phyloP scores from a whole-genome alignment of 805 yeast genomes.

The Wickerhamomyces hampshirensis region DNA sequence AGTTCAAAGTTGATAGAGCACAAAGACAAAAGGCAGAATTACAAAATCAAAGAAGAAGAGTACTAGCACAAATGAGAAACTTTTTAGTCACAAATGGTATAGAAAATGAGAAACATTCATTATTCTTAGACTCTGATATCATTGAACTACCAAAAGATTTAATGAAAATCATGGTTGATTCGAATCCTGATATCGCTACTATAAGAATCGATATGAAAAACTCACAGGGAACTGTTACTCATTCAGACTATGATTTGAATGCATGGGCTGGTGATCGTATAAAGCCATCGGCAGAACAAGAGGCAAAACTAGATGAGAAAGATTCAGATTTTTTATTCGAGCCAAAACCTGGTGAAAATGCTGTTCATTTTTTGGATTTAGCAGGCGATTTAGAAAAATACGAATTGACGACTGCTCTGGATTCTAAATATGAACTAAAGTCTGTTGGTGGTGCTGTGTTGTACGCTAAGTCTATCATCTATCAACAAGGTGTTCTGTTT shows the following conservation, averaged over 20 bases:
- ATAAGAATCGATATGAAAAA: conserved; percentile 24
- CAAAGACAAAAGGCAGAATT: conserved; percentile 17
- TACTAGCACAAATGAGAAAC: conserved; percentile 23
- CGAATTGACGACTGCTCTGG: conserved; percentile 4
- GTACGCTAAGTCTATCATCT: conserved; percentile 38
- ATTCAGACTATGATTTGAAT: conserved; percentile 30
- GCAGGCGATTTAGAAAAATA: conserved; percentile 7
- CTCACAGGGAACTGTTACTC: conserved; percentile 7
- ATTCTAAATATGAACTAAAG: conserved; percentile 25
- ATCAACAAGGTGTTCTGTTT: conserved; percentile 41
- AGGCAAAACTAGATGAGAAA: conserved; percentile 6
- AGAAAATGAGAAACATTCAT: conserved; percentile 24
- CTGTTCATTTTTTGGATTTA: conserved; percentile 12
- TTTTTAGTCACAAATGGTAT: conserved; percentile 22
- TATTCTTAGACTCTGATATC: conserved; percentile 31
- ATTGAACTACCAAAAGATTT: conserved; percentile 22
- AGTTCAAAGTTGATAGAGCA: conserved; percentile 9
- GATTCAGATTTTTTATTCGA: conserved; percentile 15
- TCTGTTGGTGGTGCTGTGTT: conserved; percentile 50
- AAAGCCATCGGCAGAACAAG: conserved; percentile 22
- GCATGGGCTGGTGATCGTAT: conserved; percentile 30
- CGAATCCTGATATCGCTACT: conserved; percentile 28
- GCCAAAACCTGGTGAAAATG: conserved; percentile 12
- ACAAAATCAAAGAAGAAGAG: conserved; percentile 22
- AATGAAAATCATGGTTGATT: conserved; percentile 20